A percentile compares a stretch with the other conserved stretches of the same genome.
These are phyloP conservation scores for Suillus plorans DNA, from an alignment of 768 basidiomycete genomes.

Conservation along the genomic window DNA sequence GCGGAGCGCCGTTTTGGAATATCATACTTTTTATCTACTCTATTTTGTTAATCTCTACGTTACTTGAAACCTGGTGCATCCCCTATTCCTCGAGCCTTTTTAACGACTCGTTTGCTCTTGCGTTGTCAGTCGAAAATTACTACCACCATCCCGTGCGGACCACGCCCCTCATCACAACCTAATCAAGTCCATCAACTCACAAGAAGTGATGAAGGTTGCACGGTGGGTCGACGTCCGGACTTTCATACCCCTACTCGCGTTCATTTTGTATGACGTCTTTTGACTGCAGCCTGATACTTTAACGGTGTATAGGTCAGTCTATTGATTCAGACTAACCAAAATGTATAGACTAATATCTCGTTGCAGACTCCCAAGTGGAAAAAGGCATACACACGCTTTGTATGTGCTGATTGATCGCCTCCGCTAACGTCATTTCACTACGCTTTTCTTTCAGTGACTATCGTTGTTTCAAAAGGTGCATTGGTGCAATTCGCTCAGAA, in stretches of 20 bases:
- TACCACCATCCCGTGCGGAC: background rate
- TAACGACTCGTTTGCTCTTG: background rate
- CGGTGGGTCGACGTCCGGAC: constrained; percentile 36
- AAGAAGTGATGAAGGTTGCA: constrained; percentile 54
- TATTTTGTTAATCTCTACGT: too few relatives aligned
- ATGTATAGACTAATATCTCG: background rate
- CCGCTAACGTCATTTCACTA: background rate
- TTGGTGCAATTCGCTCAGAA: constrained; percentile 51
- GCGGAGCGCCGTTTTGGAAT: too few relatives aligned
- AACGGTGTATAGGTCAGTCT: constrained; percentile 59
- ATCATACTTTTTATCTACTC: too few relatives aligned
- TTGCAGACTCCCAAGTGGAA: constrained; percentile 64
- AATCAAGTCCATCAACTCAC: background rate
- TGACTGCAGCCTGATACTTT: constrained; percentile 48
- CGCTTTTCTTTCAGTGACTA: constrained; percentile 57
- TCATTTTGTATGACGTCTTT: background rate
- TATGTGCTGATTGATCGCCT: background rate
- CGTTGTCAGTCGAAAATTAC: background rate
- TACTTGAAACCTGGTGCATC: background rate
- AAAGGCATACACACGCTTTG: constrained; percentile 27
- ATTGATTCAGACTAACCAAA: background rate
- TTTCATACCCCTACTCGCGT: background rate
- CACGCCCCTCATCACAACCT: background rate
- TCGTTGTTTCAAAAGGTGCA: constrained; percentile 64
- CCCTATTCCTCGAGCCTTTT: background rate